Evolutionary conservation across 2,329 filamentous ascomycete genomes (phyloP), one percentile per base, ranked within the genome.

Genomic region (Huntiella bhutanensis): DNA sequence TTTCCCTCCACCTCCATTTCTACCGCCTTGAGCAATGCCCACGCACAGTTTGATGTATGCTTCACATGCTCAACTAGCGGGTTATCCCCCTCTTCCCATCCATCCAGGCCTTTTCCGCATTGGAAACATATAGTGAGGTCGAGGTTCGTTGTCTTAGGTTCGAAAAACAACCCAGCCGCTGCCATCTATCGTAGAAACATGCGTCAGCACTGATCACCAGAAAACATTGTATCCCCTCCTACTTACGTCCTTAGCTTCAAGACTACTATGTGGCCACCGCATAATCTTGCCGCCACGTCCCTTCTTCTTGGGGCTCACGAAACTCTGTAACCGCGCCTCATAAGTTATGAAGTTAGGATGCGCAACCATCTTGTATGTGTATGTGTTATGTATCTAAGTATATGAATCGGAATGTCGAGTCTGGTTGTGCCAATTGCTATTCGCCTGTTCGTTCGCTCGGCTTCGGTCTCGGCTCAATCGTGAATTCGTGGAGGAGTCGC

Each of bases 61-160:
- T 78, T 83, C 28, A 94, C 60, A 61, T 98, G 91, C 58, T 98
- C 91, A 43, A 71, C 69, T 4, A 92, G 67, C 0, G 91, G 84
- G 50, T 85, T 75, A 58, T 98, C 91, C 16, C 78, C 76, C 35
- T 79, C 70, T 56, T 96, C 88, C 91, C 91, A 98, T 50, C 86
- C 87, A 58, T 92, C 86, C 10, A 98, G 70, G 47, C 79, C 75
- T 58, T 84, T 82, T 51, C 76, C 67, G 64, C 91, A 98, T 34
- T 86, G 69, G 61, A 92, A 96, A 60, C 91, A 98, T 54, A 76
- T 73, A 41, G 83, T 83, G 60, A 96, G 96, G 60, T 98, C 91
- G 34, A 79, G 79, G 56, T 77, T 82, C 41, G 75, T 71, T 44
- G 74, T 68, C 11, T 73, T 75, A 2, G 91, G 88, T 51, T 78